These are phyloP conservation scores for Solanum boliviense DNA, from an alignment of 257 asterid genomes.

Conservation along the genomic window DNA sequence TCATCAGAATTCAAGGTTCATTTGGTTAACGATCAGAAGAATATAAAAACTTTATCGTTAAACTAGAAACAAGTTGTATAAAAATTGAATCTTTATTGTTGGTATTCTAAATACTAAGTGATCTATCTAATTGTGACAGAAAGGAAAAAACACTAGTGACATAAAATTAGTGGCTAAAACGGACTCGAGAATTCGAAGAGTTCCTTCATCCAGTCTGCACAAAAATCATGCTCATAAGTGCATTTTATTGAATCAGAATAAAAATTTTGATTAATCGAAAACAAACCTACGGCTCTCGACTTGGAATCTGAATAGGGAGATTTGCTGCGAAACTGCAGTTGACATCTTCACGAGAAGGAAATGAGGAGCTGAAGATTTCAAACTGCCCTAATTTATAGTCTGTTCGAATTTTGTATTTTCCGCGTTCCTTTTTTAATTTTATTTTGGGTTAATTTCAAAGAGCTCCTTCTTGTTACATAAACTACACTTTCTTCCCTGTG, in stretches of 20 bases:
- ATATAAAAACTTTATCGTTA: no score
- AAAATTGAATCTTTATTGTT: no score
- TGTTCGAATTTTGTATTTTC: neutral
- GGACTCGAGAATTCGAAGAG: constrained; percentile 51
- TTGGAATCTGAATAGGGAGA: constrained; percentile 47
- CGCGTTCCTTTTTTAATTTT: neutral
- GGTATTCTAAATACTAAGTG: no score
- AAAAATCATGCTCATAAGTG: neutral
- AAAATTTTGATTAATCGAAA: neutral
- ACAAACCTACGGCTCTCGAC: constrained; percentile 48
- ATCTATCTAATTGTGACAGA: no score
- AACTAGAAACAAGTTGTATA: no score
- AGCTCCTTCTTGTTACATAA: neutral
- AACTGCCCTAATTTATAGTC: neutral
- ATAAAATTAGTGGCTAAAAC: no score
- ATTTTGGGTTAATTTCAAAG: neutral
- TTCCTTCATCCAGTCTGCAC: constrained; percentile 50
- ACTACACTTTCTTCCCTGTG: neutral
- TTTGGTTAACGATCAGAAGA: no score
- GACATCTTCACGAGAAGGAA: constrained; percentile 19
- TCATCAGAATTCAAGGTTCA: no score
- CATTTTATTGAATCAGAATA: neutral
- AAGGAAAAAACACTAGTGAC: no score
- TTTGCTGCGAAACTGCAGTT: constrained; percentile 25
- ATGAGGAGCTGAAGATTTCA: constrained; percentile 8